These are phyloP conservation scores for Ceratocystis destructans DNA, from an alignment of 2,329 filamentous ascomycete species.

Conservation along the genomic window DNA sequence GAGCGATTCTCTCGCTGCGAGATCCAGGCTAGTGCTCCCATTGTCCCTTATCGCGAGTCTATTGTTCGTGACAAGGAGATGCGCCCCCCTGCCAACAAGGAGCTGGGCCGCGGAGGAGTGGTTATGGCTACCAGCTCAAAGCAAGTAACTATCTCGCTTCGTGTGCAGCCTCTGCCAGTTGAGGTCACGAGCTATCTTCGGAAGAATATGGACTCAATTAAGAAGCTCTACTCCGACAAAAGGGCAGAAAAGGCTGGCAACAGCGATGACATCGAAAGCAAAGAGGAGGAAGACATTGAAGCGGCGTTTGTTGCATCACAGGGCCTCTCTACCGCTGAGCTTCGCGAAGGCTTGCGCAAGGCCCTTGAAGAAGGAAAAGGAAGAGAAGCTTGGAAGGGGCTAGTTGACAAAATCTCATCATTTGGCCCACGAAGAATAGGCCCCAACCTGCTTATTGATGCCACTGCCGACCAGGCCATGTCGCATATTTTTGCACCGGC, in stretches of 20 bases:
- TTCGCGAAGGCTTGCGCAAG: constrained; percentile 56
- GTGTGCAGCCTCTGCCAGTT: constrained; percentile 63
- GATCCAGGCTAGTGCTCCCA: constrained; percentile 83
- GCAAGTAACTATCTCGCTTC: constrained; percentile 63
- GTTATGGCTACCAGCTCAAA: constrained; percentile 68
- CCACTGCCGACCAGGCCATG: constrained; percentile 55
- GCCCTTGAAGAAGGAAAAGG: constrained; percentile 59
- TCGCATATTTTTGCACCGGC: constrained; percentile 48
- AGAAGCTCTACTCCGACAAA: constrained; percentile 60
- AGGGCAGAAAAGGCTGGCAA: constrained; percentile 34
- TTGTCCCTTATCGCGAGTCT: constrained; percentile 90
- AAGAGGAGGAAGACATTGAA: constrained; percentile 33
- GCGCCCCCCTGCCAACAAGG: constrained; percentile 73
- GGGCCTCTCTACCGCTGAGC: constrained; percentile 56
- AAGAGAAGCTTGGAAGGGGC: constrained; percentile 61
- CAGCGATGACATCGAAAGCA: constrained; percentile 26
- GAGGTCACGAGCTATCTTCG: constrained; percentile 73
- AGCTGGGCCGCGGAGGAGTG: constrained; percentile 71
- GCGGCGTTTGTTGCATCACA: constrained; percentile 46
- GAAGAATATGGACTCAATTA: constrained; percentile 68
- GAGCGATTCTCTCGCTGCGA: constrained; percentile 90
- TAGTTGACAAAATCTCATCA: constrained; percentile 68
- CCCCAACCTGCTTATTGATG: constrained; percentile 79
- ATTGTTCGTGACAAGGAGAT: constrained; percentile 83
- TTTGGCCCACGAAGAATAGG: constrained; percentile 79